These are phyloP conservation scores for Umbelopsis ramanniana DNA, from an alignment of 192 early-diverging fungal genomes.

Conservation along the genomic window DNA sequence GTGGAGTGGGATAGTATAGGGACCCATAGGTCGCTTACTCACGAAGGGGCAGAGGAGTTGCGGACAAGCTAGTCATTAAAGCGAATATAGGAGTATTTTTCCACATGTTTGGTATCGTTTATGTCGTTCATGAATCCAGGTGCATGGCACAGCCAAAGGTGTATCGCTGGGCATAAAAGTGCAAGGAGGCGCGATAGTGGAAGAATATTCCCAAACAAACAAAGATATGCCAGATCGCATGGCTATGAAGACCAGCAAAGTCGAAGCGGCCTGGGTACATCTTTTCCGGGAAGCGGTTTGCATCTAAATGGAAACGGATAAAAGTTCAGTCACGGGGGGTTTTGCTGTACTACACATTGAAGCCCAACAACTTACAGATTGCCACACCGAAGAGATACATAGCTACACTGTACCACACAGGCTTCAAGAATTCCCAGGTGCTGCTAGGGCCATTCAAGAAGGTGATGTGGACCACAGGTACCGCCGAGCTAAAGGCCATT, in stretches of 20 bases:
- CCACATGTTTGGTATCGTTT: not conserved
- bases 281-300: constrained; percentile 65
- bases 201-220: constrained; percentile 66
- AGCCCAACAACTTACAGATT: constrained; percentile 45
- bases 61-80: no score
- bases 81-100: no score
- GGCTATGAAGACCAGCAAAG: constrained; percentile 57
- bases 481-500: constrained; percentile 52
- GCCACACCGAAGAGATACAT: constrained; percentile 62
- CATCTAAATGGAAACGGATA: constrained; percentile 38
- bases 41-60: no score
- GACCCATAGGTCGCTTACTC: no score
- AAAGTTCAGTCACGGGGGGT: constrained; percentile 5
- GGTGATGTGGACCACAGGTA: constrained; percentile 57
- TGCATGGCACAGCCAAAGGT: constrained; percentile 50
- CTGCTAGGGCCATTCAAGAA: constrained; percentile 45
- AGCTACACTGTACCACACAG: constrained; percentile 52
- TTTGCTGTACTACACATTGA: not conserved
- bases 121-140: constrained; percentile 40
- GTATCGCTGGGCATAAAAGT: constrained; percentile 57
- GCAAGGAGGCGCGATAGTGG: constrained; percentile 60
- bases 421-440: constrained; percentile 51
- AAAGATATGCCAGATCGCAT: constrained; percentile 67
- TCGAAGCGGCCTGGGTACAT: constrained; percentile 65
- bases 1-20: constrained; percentile 7